Evolutionary conservation across 192 early-diverging fungal species (phyloP), one percentile per base, ranked within the genome.

Genomic region (Umbelopsis vinacea): DNA sequence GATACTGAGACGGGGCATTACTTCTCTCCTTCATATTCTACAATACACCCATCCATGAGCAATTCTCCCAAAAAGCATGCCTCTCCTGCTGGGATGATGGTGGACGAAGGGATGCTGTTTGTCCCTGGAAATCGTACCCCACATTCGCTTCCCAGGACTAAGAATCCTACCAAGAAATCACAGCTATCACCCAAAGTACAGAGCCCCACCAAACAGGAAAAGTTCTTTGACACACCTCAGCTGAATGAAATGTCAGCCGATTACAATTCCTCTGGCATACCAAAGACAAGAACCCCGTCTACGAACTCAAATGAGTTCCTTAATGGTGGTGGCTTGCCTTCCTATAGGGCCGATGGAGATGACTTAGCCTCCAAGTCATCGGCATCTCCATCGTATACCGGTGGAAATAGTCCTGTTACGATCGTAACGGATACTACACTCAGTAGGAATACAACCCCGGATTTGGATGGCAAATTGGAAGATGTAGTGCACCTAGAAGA

Each of bases 51-150:
- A 6, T 19, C 26, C 57, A 37, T 17, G 57, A 9, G 12, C 6
- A 35, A 63, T 26, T 37, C 29, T 19, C 23, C 19, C 14, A 19
- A 12, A 63, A 63, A 8, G 19, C 57, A 37, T 29, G 57, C 24
- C 1, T 35, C 57, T 3, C 57, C 57, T 6, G 33, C 57, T 19
- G 57, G 57, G 7, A 19, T 63, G 26, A 17, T 63, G 15, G 57
- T 63, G 11, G 57, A 63, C 15, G 57, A 63, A 35, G 57, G 57
- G 5, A 63, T 63, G 17, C n/a, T 63, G 33, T 63, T 63, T 33
- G 26, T 35, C 0, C 57, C 57, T 19, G 33, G 17, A 17, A 50
- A 50, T 17, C 48, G 48, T 6, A 50, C 11, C n/a, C 19, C 19
- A 50, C 48, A 6, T n/a, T 21, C 6, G 17, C n/a, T 21, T 21